These are phyloP conservation scores for Colletotrichum sp. DNA, from an alignment of 2,329 filamentous ascomycete genomes.

Conservation along the genomic window DNA sequence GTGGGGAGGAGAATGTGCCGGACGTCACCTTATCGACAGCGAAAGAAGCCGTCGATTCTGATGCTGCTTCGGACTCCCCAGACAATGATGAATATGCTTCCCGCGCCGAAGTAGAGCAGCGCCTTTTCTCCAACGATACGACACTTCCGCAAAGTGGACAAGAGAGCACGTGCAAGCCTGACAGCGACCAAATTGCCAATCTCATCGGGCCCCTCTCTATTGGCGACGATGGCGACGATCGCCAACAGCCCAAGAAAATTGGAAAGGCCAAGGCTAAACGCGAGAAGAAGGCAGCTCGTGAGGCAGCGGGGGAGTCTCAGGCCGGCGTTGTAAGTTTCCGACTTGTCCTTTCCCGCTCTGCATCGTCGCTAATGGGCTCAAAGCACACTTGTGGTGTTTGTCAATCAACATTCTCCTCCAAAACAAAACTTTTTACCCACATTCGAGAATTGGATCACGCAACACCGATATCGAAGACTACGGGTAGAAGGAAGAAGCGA, in stretches of 20 bases:
- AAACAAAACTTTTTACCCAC: slow-evolving; percentile 76
- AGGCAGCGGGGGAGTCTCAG: slow-evolving; percentile 36
- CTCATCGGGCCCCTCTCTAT: neutral
- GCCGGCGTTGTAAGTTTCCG: slow-evolving; percentile 37
- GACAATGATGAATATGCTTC: slow-evolving; percentile 19
- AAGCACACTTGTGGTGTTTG: slow-evolving; percentile 52
- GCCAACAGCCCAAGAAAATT: slow-evolving; percentile 40
- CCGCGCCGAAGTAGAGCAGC: slow-evolving; percentile 13
- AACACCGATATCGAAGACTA: slow-evolving; percentile 36
- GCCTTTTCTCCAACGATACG: neutral
- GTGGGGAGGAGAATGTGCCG: neutral
- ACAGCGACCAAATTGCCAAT: neutral
- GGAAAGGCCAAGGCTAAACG: slow-evolving; percentile 58
- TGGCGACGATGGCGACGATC: neutral
- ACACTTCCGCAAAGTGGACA: neutral
- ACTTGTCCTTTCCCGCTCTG: neutral
- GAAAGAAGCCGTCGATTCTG: neutral
- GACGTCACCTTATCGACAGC: neutral
- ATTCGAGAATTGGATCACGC: slow-evolving; percentile 71
- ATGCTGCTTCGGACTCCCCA: neutral
- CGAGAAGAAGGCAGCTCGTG: slow-evolving; percentile 51
- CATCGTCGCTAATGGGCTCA: neutral
- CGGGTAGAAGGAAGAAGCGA: slow-evolving; percentile 41
- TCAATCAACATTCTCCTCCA: slow-evolving; percentile 58
- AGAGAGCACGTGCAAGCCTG: neutral